Conservation (phyloP, 352 stramenopile species). For the Thalassiosira mediterranea region DNA sequence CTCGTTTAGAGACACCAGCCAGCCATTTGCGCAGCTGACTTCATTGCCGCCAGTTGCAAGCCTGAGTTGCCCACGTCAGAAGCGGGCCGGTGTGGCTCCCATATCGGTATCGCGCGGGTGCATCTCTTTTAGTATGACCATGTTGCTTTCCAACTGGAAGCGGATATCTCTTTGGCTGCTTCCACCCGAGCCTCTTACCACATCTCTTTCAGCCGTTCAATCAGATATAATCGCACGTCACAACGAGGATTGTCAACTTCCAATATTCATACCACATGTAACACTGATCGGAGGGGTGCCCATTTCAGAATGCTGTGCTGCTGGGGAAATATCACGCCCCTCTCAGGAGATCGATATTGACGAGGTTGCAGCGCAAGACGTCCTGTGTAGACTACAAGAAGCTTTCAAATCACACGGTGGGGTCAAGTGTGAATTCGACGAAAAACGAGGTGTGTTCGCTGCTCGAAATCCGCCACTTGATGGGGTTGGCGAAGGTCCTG, state of each 20-base stretch:
- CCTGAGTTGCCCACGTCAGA: no score
- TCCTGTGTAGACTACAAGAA: constrained; percentile 29
- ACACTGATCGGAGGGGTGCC: constrained; percentile 47
- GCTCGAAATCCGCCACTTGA: no score
- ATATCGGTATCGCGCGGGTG: no score
- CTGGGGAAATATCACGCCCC: constrained; percentile 13
- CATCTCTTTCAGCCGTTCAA: constrained; percentile 23
- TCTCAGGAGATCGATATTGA: background rate
- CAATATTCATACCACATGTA: constrained; percentile 42
- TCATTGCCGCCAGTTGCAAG: no score
- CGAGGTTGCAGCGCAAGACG: constrained; percentile 21
- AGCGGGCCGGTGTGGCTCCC: no score
- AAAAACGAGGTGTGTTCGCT: constrained; percentile 40
- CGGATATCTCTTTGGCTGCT: constrained; percentile 39
- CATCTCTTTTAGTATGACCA: no score
- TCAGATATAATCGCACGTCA: constrained; percentile 23
- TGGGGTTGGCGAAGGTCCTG: background rate
- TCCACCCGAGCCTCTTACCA: constrained; percentile 22
- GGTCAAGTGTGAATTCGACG: constrained; percentile 21
- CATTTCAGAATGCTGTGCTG: constrained; percentile 28
- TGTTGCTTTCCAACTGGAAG: constrained; percentile 22
- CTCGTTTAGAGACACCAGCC: no score
- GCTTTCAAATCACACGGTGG: constrained; percentile 32
- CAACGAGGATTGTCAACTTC: constrained; percentile 1
- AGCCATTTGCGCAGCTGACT: no score